Base-by-base conservation (phyloP, 148 eudicot species). In the Heliosperma pusillum region DNA sequence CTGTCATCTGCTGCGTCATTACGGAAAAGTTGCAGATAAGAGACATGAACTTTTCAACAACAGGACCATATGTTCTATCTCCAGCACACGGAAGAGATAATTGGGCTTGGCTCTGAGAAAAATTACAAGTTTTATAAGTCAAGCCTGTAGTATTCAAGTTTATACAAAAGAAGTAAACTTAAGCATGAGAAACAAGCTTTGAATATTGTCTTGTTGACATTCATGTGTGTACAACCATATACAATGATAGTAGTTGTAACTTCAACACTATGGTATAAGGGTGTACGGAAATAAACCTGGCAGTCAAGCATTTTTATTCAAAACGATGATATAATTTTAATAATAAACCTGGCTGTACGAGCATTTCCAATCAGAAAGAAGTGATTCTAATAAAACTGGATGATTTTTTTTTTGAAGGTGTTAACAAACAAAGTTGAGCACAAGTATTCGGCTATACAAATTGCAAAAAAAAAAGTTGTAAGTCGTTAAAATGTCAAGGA, bases 21-120 rank as follows among this genome's bases (percentile, higher is more conserved):
- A 70, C 26, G 42, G 59, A 50, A 26, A 70, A 70, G 73, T 70
- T 70, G 73, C 73, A 70, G 26, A 70, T 70, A 25, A 70, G 60
- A 50, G 73, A 70, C 60, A 52, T 70, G 73, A 70, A 52, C 42
- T 13, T 70, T 52, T 70, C 73, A 2, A 70, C 73, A 70, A 58
- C 42, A 13, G 73, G 73, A 17, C 73, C 73, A 27, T 22, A 70
- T 7, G 73, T 52, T 50, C 73, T 26, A 25, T 50, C 27, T 26
- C 58, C 60, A 50, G 6, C 73, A 70, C 22, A 2, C 10, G 73
- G 73, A 70, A 70, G 73, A 50, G 60, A 52, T 2, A 27, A 52
- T 13, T 50, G 42, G 25, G 20, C 59, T 70, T 52, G 40, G 12
- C 17, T 42, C 73, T 70, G 73, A 52, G 26, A 70, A 7, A 25